Evolutionary conservation across 345 rosid species (phyloP), one percentile per base, ranked within the genome.

Genomic region (Cardiospermum halicacabum): DNA sequence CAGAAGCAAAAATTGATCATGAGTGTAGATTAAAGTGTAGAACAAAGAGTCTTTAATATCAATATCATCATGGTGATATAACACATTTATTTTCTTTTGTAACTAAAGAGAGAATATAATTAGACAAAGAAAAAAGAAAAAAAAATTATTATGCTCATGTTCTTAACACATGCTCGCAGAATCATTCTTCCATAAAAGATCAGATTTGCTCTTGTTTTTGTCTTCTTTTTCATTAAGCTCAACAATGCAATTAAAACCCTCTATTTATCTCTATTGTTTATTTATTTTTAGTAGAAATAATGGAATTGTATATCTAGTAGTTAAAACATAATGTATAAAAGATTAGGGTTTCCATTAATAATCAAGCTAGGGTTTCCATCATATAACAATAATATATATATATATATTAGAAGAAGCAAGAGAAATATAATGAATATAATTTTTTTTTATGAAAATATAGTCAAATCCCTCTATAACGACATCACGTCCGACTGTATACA

Each of bases 41-140:
- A 63, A 62, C 74, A 76, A 80, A 80, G 78, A 79, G 64, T 71
- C 80, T 68, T 79, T 76, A 67, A 43, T 43, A 43, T 43, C 21
- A 43, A 43, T 43, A 69, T 65, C 64, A 69, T 68, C 72, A 62
- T 42, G 66, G 42, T 58, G 64, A 68, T 48, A n/a, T n/a, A 66
- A 37, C 56, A 28, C 48, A 32, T 36, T 34, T 36, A 4, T 51
- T 19, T 60, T 73, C 77, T 55, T 71, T 77, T 67, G n/a, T n/a
- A n/a, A 28, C 55, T 53, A 68, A 77, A 72, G 67, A 39, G 19
- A 49, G 47, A 61, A 37, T 34, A 37, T 15, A 7, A n/a, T 7
- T 2, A 11, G 16, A 58, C 5, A 10, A 3, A 32, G 32, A 36
- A 66, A 69, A 64, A 59, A 47, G 31, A 62, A 37, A 9, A 51